These are phyloP conservation scores for Teratosphaeria destructans DNA, from an alignment of 2,329 filamentous ascomycete species.

Conservation along the genomic window DNA sequence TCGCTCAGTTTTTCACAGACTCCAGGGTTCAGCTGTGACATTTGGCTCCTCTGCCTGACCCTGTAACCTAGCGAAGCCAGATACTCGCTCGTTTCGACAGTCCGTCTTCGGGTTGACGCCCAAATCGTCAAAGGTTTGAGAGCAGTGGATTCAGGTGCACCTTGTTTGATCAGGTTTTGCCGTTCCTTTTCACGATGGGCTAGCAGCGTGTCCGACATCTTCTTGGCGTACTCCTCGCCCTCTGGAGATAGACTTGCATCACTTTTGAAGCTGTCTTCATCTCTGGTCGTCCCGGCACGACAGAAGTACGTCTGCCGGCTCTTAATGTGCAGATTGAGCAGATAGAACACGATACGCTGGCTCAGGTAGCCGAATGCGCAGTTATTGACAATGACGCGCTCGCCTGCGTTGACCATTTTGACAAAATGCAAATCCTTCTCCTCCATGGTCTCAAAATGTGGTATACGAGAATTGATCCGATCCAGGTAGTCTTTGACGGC, in stretches of 20 bases:
- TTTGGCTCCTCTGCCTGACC: constrained; percentile 83
- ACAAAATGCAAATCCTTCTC: constrained; percentile 92
- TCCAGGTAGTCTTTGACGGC: constrained; percentile 85
- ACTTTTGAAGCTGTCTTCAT: constrained; percentile 83
- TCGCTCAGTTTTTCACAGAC: constrained; percentile 93
- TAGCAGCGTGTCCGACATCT: constrained; percentile 76
- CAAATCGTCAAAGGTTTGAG: constrained; percentile 79
- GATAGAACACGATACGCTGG: constrained; percentile 94
- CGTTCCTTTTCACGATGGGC: constrained; percentile 76
- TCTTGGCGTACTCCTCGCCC: constrained; percentile 68
- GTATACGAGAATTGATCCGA: constrained; percentile 84
- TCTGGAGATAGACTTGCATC: constrained; percentile 76
- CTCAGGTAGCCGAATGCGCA: constrained; percentile 94
- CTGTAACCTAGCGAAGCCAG: constrained; percentile 73
- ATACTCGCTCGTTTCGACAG: constrained; percentile 77
- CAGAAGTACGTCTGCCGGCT: constrained; percentile 88
- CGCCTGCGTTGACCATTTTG: constrained; percentile 97
- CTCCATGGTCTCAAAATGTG: constrained; percentile 92
- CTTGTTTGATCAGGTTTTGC: constrained; percentile 55
- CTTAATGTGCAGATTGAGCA: constrained; percentile 96
- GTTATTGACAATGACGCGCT: constrained; percentile 91
- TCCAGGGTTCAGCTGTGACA: constrained; percentile 94
- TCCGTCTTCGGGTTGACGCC: constrained; percentile 86
- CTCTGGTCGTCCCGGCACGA: constrained; percentile 71
- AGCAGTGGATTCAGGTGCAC: constrained; percentile 52